These are phyloP conservation scores for Lobosporangium transversale DNA, from an alignment of 192 early-diverging fungal species.

Conservation along the genomic window DNA sequence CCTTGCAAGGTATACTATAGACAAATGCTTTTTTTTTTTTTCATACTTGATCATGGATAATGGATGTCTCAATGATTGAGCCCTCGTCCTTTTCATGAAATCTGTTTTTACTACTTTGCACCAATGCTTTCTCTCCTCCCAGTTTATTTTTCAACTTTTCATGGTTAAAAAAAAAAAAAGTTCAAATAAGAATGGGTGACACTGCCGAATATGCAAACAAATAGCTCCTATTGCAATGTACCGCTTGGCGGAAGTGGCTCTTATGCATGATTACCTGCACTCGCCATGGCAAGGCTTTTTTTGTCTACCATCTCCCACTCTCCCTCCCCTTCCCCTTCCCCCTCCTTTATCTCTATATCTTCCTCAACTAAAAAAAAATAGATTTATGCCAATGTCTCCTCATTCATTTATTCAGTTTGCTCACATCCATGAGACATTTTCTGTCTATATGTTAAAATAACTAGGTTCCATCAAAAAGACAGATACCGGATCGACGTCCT, in stretches of 20 bases:
- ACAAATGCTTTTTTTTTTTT: not conserved
- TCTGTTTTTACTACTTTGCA: not conserved
- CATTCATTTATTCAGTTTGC: no score
- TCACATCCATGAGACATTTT: no score
- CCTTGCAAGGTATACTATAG: slow-evolving; percentile 31
- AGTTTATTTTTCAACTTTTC: not conserved
- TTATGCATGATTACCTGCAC: not conserved
- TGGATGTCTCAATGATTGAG: no score
- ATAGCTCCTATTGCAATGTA: not conserved
- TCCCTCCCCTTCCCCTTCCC: slow-evolving; percentile 1
- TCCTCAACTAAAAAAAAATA: not conserved
- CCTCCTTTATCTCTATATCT: not conserved
- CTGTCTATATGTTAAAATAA: no score
- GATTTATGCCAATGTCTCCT: no score
- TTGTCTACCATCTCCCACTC: not conserved
- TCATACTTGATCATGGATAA: no score
- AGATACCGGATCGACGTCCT: slow-evolving; percentile 53
- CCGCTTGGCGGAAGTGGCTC: not conserved
- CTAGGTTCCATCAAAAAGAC: slow-evolving; percentile 56
- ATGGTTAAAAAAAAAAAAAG: slow-evolving; percentile 3
- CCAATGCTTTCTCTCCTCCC: not conserved
- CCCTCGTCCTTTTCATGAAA: no score
- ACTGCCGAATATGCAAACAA: not conserved
- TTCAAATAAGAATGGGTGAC: not conserved
- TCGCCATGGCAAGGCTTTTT: not conserved